Conservation (phyloP, 208 protist genomes). For the Naegleria lovaniensis region DNA sequence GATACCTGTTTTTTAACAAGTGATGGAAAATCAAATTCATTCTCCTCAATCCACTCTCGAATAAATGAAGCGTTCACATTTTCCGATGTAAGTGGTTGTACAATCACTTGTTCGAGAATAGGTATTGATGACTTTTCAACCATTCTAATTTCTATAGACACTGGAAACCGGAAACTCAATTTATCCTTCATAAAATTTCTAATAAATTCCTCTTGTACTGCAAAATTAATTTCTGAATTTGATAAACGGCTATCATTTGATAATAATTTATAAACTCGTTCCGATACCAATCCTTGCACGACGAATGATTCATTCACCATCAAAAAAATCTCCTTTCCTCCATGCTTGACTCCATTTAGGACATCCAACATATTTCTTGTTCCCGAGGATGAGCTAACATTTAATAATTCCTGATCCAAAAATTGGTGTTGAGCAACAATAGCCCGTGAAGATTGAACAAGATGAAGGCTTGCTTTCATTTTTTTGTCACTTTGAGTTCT, state of each 20-base stretch:
- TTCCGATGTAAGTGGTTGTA: not conserved
- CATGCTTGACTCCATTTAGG: not conserved
- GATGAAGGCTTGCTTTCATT: too few relatives aligned
- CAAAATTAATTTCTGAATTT: not conserved
- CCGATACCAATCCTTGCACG: not conserved
- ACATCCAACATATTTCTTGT: too few relatives aligned
- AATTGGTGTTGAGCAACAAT: too few relatives aligned
- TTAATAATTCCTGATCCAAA: too few relatives aligned
- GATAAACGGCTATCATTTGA: not conserved
- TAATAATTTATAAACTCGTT: not conserved
- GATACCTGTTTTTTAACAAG: not conserved
- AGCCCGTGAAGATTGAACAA: too few relatives aligned
- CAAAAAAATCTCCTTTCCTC: not conserved
- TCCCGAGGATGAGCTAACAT: too few relatives aligned
- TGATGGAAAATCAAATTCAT: not conserved
- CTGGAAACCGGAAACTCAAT: not conserved
- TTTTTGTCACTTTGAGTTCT: too few relatives aligned
- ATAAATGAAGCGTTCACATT: not conserved
- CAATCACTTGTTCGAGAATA: not conserved
- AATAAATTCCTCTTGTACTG: not conserved
- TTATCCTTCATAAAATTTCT: not conserved
- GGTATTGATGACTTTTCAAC: not conserved
- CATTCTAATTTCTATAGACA: not conserved
- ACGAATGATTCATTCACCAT: not conserved
- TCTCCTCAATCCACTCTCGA: not conserved